Conservation (phyloP, 306 rosid genomes). For the Quercus agrifolia region DNA sequence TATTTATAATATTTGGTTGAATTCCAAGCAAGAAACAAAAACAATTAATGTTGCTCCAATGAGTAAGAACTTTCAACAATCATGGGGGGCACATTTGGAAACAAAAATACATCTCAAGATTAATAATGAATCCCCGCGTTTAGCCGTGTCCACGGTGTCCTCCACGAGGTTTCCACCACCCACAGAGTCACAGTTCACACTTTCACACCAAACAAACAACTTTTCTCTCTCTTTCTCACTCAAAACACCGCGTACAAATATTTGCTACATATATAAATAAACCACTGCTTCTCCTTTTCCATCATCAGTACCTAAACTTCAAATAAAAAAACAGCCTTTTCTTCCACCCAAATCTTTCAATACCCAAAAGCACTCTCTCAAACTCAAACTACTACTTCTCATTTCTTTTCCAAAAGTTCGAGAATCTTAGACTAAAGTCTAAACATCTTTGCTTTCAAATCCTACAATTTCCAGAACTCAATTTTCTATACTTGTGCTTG, state of each 20-base stretch:
- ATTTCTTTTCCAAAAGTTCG: too few species aligned
- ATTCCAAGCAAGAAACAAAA: background rate
- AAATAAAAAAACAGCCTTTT: background rate
- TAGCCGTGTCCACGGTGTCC: slow-evolving; percentile 16
- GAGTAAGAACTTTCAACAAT: background rate
- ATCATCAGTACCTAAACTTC: background rate
- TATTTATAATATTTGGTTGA: background rate
- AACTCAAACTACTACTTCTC: background rate
- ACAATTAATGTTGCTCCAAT: slow-evolving; percentile 1
- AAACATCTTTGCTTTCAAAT: too few species aligned
- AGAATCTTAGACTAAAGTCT: too few species aligned
- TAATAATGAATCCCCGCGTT: slow-evolving; percentile 17
- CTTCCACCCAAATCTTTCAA: background rate
- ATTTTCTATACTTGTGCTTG: background rate
- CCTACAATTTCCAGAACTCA: too few species aligned
- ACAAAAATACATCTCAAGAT: slow-evolving; percentile 1
- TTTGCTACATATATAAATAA: background rate
- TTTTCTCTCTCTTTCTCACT: background rate
- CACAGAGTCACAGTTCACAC: slow-evolving; percentile 10
- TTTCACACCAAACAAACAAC: background rate
- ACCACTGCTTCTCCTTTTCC: background rate
- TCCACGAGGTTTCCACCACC: slow-evolving; percentile 6
- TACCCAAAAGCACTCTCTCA: background rate
- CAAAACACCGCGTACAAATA: slow-evolving; percentile 2
- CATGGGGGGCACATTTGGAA: background rate